phyloP scores from a whole-genome alignment of 768 basidiomycete species.

The Lyophyllum shimeji region DNA sequence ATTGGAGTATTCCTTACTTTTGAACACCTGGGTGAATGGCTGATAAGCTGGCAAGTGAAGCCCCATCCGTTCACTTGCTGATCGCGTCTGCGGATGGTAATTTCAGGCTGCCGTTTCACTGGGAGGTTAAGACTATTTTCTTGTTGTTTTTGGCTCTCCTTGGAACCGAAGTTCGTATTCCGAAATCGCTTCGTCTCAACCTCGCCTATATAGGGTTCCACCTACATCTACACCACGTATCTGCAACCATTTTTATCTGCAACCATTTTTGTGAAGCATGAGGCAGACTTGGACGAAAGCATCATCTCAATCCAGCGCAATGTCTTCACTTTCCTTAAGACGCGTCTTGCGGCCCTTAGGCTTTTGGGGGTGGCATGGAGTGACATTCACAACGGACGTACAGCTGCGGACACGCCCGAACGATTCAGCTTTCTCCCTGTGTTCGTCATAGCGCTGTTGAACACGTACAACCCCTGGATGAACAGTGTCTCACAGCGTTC shows the following conservation, averaged over 20 bases:
- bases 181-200: neutral
- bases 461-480: conserved; percentile 38
- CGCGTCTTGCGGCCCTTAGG: conserved; percentile 45
- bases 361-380: conserved; percentile 48
- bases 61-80: conserved; percentile 1
- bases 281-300: conserved; percentile 58
- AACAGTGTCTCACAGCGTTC: conserved; percentile 19
- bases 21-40: conserved; percentile 62
- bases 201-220: conserved; percentile 53
- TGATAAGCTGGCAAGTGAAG: conserved; percentile 60
- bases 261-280: conserved; percentile 54
- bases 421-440: conserved; percentile 18
- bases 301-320: conserved; percentile 56
- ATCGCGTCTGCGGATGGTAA: neutral
- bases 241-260: conserved; percentile 69
- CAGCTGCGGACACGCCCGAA: conserved; percentile 1
- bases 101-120: conserved; percentile 73
- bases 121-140: conserved; percentile 69
- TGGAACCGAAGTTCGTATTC: conserved; percentile 55
- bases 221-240: conserved; percentile 60
- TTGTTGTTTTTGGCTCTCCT: conserved; percentile 68
- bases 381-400: conserved; percentile 38
- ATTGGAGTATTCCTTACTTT: conserved; percentile 59
- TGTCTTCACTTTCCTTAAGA: conserved; percentile 52
- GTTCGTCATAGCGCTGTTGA: conserved; percentile 39